Conservation (phyloP, 768 basidiomycete species). For the Grammothele lineata region DNA sequence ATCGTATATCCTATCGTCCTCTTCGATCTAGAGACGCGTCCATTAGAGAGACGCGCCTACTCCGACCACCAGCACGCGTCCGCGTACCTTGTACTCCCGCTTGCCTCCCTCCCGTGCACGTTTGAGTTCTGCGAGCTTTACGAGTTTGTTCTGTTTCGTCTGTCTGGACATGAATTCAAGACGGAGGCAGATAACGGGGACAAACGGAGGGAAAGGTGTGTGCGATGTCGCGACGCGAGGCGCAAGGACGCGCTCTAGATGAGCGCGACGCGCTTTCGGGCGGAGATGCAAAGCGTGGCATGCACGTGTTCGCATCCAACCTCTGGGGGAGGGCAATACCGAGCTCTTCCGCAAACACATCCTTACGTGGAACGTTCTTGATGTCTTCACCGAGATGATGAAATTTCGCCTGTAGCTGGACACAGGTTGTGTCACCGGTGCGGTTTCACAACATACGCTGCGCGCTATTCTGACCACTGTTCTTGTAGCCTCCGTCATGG, state of each 20-base stretch:
- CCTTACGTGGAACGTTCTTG: too few relatives aligned
- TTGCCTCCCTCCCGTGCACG: conserved; percentile 55
- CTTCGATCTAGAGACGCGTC: conserved; percentile 32
- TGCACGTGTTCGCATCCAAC: too few relatives aligned
- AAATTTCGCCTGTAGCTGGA: too few relatives aligned
- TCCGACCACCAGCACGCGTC: conserved; percentile 16
- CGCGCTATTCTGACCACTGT: too few relatives aligned
- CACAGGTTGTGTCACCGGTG: too few relatives aligned
- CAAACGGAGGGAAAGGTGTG: background rate
- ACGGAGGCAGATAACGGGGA: background rate
- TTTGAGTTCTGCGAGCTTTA: conserved; percentile 58
- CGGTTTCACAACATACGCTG: too few relatives aligned
- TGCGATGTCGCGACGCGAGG: background rate
- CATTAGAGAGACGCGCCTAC: background rate
- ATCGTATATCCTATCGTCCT: conserved; percentile 77
- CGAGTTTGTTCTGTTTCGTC: conserved; percentile 26
- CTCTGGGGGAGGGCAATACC: too few relatives aligned
- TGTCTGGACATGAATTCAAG: conserved; percentile 25
- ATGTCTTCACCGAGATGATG: too few relatives aligned
- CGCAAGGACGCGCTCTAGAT: conserved; percentile 12
- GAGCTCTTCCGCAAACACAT: too few relatives aligned
- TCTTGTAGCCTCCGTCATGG: too few relatives aligned
- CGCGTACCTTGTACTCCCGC: conserved; percentile 53
- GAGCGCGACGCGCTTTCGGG: conserved; percentile 24
- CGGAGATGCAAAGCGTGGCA: conserved; percentile 28